Base-by-base conservation (phyloP, 2,329 filamentous ascomycete genomes). In the Aspergillus pseudoviridinutans region DNA sequence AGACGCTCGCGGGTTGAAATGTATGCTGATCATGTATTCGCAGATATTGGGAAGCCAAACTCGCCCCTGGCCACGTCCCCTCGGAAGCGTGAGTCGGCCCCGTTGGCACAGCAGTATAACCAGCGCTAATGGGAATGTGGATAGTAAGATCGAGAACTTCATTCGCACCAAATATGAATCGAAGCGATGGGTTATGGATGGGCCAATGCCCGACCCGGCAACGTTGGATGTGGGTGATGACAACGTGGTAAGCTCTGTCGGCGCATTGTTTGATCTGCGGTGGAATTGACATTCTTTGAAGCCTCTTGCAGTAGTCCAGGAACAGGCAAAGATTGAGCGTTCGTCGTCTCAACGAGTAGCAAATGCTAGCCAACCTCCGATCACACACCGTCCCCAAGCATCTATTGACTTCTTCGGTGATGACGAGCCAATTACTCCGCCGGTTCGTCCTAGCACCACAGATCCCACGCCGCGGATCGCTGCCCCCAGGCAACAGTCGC, bases 111-210 rank as follows among this genome's bases (percentile, higher is more conserved):
- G 17, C 12, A 2, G n/a, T 32, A 27, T 24, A 50, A 29, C 25
- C 22, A 50, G 54, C 58, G 42, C 63, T 68, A 35, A 67, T 47
- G 14, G 2, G 17, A 22, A 27, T 2, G 8, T 24, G 24, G 35
- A 54, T 59, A 84, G 82, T 65, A 99, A 99, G 83, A 97, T 99
- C 67, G 94, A 99, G 83, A 99, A 97, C 81, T 99, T 99, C 71
- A 97, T 99, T 68, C 87, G 94, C 65, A 99, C 95, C 56, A 99
- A 99, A 77, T 99, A 99, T 76, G 94, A 99, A 75, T 89, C 94
- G 54, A 97, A 96, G 84, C 84, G 95, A 78, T 99, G 94, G 94
- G 89, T 92, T n/a, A 97, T 97, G 92, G 94, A 99, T 60, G 94
- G 94, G 1, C 87, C 87, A 4, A 93, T 95, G 71, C 95, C 95